Conservation (phyloP, 2,329 filamentous ascomycete genomes). For the Ampelomyces quisqualis region DNA sequence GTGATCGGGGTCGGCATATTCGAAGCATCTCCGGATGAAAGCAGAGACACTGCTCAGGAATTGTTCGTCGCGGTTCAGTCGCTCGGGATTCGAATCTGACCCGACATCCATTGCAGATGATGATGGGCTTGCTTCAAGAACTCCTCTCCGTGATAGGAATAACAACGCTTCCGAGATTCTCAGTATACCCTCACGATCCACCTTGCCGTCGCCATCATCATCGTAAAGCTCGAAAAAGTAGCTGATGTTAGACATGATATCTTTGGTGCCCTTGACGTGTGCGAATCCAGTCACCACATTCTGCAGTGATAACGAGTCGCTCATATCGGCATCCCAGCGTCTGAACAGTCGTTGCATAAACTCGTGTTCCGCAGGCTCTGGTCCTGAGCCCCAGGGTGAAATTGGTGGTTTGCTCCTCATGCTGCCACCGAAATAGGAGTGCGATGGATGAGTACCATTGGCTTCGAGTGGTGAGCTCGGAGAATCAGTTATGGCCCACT, state of each 20-base stretch:
- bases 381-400: conserved; percentile 60
- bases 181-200: conserved; percentile 92
- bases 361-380: conserved; percentile 85
- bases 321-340: conserved; percentile 81
- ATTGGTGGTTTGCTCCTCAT: conserved; percentile 45
- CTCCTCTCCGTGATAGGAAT: conserved; percentile 85
- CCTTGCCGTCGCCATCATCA: conserved; percentile 83
- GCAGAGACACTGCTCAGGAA: conserved; percentile 92
- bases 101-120: conserved; percentile 58
- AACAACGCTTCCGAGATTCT: conserved; percentile 91
- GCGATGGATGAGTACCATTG: conserved; percentile 54
- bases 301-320: conserved; percentile 78
- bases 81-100: conserved; percentile 39
- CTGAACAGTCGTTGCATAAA: conserved; percentile 86
- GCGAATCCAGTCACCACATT: conserved; percentile 91
- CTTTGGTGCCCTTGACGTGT: conserved; percentile 85
- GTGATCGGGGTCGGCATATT: conserved; percentile 93
- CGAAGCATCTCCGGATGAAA: conserved; percentile 94
- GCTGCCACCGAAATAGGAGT: conserved; percentile 58
- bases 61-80: conserved; percentile 71
- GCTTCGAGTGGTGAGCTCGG: conserved; percentile 62
- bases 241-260: conserved; percentile 96
- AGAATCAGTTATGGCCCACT: conserved; percentile 90
- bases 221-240: conserved; percentile 99
- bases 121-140: conserved; percentile 73